Conservation (phyloP, 2,329 filamentous ascomycete genomes). For the Diaporthe vaccinii region DNA sequence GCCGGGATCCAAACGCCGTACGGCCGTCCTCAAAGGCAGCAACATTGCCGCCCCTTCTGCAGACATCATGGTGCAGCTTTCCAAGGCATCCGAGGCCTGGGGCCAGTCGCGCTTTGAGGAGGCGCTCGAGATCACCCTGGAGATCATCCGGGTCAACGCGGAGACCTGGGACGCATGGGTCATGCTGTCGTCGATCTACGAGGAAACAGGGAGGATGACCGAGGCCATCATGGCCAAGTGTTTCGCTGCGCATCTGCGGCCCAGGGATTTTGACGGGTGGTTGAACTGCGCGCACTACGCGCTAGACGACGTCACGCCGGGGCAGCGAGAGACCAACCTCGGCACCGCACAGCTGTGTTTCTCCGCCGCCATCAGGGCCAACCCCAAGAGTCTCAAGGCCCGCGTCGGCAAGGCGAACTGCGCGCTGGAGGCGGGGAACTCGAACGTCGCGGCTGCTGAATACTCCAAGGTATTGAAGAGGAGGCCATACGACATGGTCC, state of each 20-base stretch:
- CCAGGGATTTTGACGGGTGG: constrained; percentile 72
- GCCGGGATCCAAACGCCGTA: constrained; percentile 45
- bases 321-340: constrained; percentile 63
- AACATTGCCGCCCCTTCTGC: constrained; percentile 77
- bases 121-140: constrained; percentile 70
- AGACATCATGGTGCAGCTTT: constrained; percentile 78
- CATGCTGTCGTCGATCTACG: constrained; percentile 71
- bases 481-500: constrained; percentile 65
- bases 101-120: constrained; percentile 66
- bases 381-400: constrained; percentile 69
- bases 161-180: constrained; percentile 77
- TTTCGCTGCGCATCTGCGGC: constrained; percentile 73
- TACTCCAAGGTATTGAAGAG: constrained; percentile 68
- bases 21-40: constrained; percentile 57
- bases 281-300: constrained; percentile 70
- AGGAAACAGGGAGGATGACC: constrained; percentile 69
- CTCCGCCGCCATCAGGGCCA: constrained; percentile 70
- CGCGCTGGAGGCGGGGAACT: constrained; percentile 67
- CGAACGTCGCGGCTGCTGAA: constrained; percentile 67
- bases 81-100: constrained; percentile 77
- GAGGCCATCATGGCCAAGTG: constrained; percentile 72
- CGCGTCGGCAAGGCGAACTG: constrained; percentile 72
- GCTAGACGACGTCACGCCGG: constrained; percentile 59
- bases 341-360: constrained; percentile 71
- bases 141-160: constrained; percentile 77